Conservation (phyloP, 2,329 filamentous ascomycete genomes). For the Thelonectria discophora region DNA sequence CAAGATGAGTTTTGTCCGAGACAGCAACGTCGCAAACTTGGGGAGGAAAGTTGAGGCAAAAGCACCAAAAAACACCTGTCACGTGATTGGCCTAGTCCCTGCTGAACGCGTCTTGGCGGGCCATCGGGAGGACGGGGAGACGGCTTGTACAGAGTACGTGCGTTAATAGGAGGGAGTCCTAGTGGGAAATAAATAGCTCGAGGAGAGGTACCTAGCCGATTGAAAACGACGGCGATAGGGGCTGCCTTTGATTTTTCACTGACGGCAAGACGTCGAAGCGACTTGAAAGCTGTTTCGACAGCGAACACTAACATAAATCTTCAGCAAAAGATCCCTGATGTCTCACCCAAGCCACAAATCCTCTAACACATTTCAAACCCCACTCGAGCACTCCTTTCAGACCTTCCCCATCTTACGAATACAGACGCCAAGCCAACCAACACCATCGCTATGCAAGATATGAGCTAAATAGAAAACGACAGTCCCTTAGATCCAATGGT, state of each 20-base stretch:
- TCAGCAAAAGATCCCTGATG: constrained; percentile 6
- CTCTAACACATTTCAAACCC: constrained; percentile 7
- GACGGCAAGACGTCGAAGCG: background rate
- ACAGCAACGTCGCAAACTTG: constrained; percentile 41
- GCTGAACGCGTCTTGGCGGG: constrained; percentile 22
- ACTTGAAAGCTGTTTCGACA: background rate
- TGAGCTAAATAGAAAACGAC: constrained; percentile 24
- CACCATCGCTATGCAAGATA: constrained; percentile 39
- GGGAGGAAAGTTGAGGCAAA: constrained; percentile 39
- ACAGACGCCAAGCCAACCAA: constrained; percentile 19
- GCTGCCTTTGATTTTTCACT: background rate
- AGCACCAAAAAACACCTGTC: constrained; percentile 34
- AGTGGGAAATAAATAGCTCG: background rate
- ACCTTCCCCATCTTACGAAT: background rate
- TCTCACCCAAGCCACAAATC: constrained; percentile 13
- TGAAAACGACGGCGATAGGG: background rate
- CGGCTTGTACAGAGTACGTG: too few species aligned
- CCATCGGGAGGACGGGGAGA: constrained; percentile 9
- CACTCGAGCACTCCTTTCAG: constrained; percentile 9
- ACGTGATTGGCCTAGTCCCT: constrained; percentile 37
- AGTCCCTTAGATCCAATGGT: constrained; percentile 4
- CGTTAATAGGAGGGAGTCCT: too few species aligned
- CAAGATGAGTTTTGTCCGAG: constrained; percentile 38
- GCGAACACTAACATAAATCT: background rate
- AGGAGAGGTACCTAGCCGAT: background rate